Conservation (phyloP, 768 basidiomycete species). For the Dacryopinax primogenitus region DNA sequence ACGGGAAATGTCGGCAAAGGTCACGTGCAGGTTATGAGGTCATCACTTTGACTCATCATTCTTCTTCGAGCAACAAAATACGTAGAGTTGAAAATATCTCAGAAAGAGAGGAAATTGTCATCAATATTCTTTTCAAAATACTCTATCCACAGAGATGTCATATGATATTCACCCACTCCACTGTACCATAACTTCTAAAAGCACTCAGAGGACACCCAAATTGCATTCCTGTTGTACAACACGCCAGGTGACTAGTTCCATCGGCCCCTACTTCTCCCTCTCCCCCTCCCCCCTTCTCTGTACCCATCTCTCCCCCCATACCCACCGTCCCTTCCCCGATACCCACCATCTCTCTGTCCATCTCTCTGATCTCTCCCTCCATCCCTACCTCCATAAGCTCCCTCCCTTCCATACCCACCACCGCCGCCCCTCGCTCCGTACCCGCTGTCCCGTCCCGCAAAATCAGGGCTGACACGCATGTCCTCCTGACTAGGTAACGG, state of each 20-base stretch:
- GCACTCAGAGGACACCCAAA: neutral
- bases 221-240: neutral
- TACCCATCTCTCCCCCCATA: neutral
- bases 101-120: too few species aligned
- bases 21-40: neutral
- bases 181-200: too few species aligned
- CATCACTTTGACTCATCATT: neutral
- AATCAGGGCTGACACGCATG: slow-evolving; percentile 25
- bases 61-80: neutral
- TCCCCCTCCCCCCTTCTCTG: neutral
- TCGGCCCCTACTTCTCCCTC: neutral
- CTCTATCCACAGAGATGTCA: too few species aligned
- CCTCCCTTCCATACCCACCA: slow-evolving; percentile 16
- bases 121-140: too few species aligned
- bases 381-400: slow-evolving; percentile 12
- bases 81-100: too few species aligned
- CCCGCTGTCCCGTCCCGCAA: slow-evolving; percentile 11
- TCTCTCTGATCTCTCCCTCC: neutral
- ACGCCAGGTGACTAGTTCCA: neutral
- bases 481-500: slow-evolving; percentile 43
- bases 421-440: slow-evolving; percentile 24
- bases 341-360: slow-evolving; percentile 2
- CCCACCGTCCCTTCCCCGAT: slow-evolving; percentile 1
- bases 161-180: too few species aligned
- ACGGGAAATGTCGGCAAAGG: slow-evolving; percentile 7